Evolutionary conservation across 2,329 filamentous ascomycete genomes (phyloP), one percentile per base, ranked within the genome.

Genomic region (Diaporthe helianthi): DNA sequence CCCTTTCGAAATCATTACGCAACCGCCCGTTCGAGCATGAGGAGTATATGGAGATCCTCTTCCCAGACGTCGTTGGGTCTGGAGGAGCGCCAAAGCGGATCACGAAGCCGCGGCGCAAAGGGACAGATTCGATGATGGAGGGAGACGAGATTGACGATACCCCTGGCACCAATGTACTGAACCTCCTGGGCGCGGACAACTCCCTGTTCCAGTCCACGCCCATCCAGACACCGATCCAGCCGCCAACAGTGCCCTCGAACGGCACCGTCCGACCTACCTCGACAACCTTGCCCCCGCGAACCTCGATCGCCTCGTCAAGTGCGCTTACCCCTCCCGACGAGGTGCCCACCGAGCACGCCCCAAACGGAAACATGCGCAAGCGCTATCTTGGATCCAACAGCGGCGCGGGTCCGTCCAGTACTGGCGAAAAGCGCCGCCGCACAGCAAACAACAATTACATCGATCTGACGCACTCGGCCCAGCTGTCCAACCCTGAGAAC

Each of bases 21-120:
- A 86, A 86, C 38, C 81, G 87, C 17, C 84, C 86, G 1, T 89
- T 89, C 73, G 86, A 89, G 26, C 85, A 89, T 74, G 86, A 89
- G 75, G 83, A 87, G 46, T 89, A 81, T 75, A 87, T 88, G 84
- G 86, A 89, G 75, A 82, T 88, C 26, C 78, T 89, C 12, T 89
- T 88, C 70, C 86, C 86, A 36, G 87, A 89, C 68, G 86, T 89
- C 10, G 81, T 89, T 52, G 87, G 87, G 13, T 88, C 87, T 1
- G 85, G 86, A 26, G 87, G 87, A 65, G 86, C 86, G 1, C 86
- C 87, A 0, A 88, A 88, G 75, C 83, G 87, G 36, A 82, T 88
- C 72, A 87, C 87, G 78, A 87, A 86, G 75, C 83, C 85, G 12
- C 80, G 85, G 69, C 79, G 86, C 13, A 83, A 82, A 71, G 82